Base-by-base conservation (phyloP, 345 rosid species). In the Turnera subulata region DNA sequence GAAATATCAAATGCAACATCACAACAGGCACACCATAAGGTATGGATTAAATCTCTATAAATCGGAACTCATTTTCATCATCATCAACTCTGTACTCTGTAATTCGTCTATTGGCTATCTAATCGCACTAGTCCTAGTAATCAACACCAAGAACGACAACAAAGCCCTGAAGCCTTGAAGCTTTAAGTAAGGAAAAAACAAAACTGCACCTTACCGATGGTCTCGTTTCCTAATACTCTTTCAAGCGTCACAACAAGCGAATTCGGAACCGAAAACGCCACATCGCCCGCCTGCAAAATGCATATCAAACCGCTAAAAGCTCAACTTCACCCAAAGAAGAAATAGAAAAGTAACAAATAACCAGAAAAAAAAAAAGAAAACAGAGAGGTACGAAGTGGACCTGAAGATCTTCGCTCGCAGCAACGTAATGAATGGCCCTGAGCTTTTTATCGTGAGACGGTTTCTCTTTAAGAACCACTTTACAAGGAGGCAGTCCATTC, bases 221-320 rank as follows among this genome's bases (percentile, higher is more conserved):
- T 82, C 84, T 92, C 95, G 59, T 92, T 92, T 50, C 98, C 98
- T 67, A 92, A 55, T 4, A 92, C 98, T 82, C 98, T 83, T 70
- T 89, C 98, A 2, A 92, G 88, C 19, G 98, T 92, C 65, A 89
- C 98, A 29, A 92, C 89, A 73, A 92, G 68, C 9, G 95, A 82
- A 67, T 84, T 75, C 17, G 95, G 95, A 62, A 92, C 95, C 10
- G 87, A 92, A 72, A 89, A 84, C 6, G 85, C 96, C 50, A 83
- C 91, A 59, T 84, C 98, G 18, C 93, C 96, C 14, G 73, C 86
- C 96, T 88, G 76, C 32, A 62, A 43, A n/a, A 32, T 51, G 62
- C 40, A 17, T 42, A 51, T 1, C 6, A 40, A 38, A 62, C 24
- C 55, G 12, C 54, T 2, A 55, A 49, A n/a, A 1, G 13, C 21